Evolutionary conservation across 1,284 basidiomycete species (phyloP), one percentile per base, ranked within the genome.

Genomic region (Inonotus hispidus): DNA sequence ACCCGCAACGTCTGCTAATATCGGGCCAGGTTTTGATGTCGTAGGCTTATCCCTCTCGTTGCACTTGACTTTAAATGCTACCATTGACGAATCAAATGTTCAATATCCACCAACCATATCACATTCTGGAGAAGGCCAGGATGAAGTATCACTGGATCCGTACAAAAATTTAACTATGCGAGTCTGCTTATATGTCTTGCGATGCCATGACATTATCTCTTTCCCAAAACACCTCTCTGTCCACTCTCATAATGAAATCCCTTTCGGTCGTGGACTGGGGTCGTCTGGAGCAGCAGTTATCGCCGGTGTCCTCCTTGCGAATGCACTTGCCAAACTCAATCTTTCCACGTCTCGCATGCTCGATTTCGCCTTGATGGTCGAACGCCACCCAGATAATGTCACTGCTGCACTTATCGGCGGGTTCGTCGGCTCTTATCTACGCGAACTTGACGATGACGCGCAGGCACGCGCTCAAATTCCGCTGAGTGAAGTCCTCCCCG

Each of bases 141-240:
- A 84, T 57, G 93, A 95, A 68, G 96, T 98, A 29, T 95, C 97
- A 4, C 83, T 98, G 53, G 88, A 97, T 72, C 85, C 95, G 1
- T 99, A 96, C 83, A 95, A 94, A 77, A 99, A 99, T 75, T 84
- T 99, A 52, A 93, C 89, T 43, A 99, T 97, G n/a, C 93, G 97
- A 49, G 95, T 98, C 46, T 95, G 96, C 0, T 88, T 99, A 68
- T 99, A 99, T 74, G 91, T 99, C 64, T 80, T 99, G 16, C 92
- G 96, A 38, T 96, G 93, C 72, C 85, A 96, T 74, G 74, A 77
- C 63, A 83, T 92, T 66, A 70, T 77, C 47, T 77, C 80, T 37
- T 97, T 98, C 74, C 96, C 95, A 3, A 77, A 83, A 5, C 80
- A 84, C 62, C 80, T 87, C 68, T 72, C 71, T 65, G 88, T 99